These are phyloP conservation scores for Termitomyces sp. DNA, from an alignment of 768 basidiomycete genomes.

Conservation along the genomic window DNA sequence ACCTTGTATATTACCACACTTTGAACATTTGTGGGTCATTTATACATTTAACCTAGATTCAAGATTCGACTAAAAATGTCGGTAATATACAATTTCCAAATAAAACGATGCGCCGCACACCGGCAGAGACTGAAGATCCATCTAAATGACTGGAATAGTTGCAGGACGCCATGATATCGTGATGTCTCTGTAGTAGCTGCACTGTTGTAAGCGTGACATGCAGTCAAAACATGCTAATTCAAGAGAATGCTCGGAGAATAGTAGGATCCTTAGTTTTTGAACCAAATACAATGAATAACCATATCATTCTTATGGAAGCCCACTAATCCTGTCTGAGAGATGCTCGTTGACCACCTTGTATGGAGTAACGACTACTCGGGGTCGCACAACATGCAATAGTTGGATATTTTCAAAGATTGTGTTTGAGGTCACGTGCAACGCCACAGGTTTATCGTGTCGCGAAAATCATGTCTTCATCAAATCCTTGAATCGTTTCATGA, in stretches of 20 bases:
- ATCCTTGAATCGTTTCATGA: conserved; percentile 78
- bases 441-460: background rate
- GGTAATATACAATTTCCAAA: no score
- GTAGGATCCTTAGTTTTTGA: background rate
- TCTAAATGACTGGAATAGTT: background rate
- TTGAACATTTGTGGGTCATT: no score
- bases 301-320: background rate
- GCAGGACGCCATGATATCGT: no score
- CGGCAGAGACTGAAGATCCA: background rate
- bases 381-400: background rate
- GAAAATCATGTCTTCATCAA: conserved; percentile 68
- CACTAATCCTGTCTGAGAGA: background rate
- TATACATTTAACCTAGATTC: no score
- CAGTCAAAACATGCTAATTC: background rate
- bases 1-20: no score
- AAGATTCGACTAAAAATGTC: no score
- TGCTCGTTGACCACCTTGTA: background rate
- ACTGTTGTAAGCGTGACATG: background rate
- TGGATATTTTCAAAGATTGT: background rate
- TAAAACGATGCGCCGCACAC: background rate
- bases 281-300: background rate
- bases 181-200: background rate
- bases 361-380: background rate
- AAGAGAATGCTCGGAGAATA: background rate
- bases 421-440: no score